Evolutionary conservation across 148 eudicot species (phyloP).

Genomic region (Diospyros kaki): DNA sequence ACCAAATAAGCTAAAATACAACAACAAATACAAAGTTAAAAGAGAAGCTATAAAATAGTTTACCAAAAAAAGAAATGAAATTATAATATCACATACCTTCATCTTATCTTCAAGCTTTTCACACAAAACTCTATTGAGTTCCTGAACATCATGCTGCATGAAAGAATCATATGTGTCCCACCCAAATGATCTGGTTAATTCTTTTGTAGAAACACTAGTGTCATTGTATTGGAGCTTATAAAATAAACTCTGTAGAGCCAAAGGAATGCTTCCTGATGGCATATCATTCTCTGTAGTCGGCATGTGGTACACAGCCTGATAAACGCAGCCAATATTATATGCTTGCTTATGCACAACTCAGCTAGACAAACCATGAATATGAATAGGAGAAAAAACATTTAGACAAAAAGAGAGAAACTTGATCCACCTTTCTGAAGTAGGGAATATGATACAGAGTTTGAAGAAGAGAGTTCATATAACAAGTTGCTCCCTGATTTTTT

Average conservation of each 20-base stretch:
- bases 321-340: conserved; percentile 19
- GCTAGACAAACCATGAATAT: neutral
- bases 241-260: conserved; percentile 88
- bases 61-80: too few relatives aligned
- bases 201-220: conserved; percentile 86
- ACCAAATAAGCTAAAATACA: neutral
- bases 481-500: conserved; percentile 95
- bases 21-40: neutral
- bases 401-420: neutral
- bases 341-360: neutral
- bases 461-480: conserved; percentile 94
- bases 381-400: neutral
- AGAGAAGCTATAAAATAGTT: neutral
- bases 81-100: conserved; percentile 48
- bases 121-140: conserved; percentile 80
- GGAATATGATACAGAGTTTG: conserved; percentile 89
- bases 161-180: conserved; percentile 97
- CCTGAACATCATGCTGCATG: conserved; percentile 99
- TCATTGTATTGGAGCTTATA: conserved; percentile 89
- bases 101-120: conserved; percentile 95
- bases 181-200: conserved; percentile 88
- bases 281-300: conserved; percentile 91
- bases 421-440: conserved; percentile 76
- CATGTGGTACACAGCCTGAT: conserved; percentile 94
- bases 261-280: conserved; percentile 70